Base-by-base conservation (phyloP, 2,329 filamentous ascomycete genomes). In the Neonectria neomacrospora region DNA sequence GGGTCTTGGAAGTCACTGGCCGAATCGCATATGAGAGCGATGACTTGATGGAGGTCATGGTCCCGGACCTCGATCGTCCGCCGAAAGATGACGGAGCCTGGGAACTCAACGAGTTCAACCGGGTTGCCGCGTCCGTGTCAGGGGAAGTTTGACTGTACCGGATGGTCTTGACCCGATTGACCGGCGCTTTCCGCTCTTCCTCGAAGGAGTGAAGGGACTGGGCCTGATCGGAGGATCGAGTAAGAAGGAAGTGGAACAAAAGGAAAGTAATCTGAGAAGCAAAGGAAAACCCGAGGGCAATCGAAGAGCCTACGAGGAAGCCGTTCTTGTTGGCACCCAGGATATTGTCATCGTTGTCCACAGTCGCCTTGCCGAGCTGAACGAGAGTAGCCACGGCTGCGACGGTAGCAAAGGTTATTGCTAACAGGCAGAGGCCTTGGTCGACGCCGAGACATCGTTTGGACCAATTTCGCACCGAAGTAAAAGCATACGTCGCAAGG, bases 1-100 rank as follows among this genome's bases (percentile, higher is more conserved):
- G 82, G 2, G 85, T 87, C 73, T 80, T 86, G 41, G 87, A 90
- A 2, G 83, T 82, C 47, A 85, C 83, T 6, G 88, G 87, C 5
- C 85, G 84, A 80, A 71, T 85, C 77, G 41, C 82, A 73, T 60
- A 80, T 71, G 57, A 85, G 81, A 68, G 79, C 73, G 66, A 83
- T 78, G 67, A 78, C 76, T 68, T 72, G 37, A 78, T 71, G 23
- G 70, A 72, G 50, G 61, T 69, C 37, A 73, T 66, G 2, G 72
- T 73, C 8, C 70, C 68, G 22, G 66, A 65, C 28, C 67, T 66
- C 16, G 72, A 70, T 47, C 71, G 71, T 51, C 66, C 65, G 18
- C 70, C 66, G 47, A 80, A 81, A 1, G 85, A 84, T 5, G 79
- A 78, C 0, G 82, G 81, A 9, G 77, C 82, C 37, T 71, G 75